A percentile compares a stretch with the other conserved stretches of the same genome.
These are phyloP conservation scores for Exophiala sideris DNA, from an alignment of 2,329 filamentous ascomycete species.

Conservation along the genomic window DNA sequence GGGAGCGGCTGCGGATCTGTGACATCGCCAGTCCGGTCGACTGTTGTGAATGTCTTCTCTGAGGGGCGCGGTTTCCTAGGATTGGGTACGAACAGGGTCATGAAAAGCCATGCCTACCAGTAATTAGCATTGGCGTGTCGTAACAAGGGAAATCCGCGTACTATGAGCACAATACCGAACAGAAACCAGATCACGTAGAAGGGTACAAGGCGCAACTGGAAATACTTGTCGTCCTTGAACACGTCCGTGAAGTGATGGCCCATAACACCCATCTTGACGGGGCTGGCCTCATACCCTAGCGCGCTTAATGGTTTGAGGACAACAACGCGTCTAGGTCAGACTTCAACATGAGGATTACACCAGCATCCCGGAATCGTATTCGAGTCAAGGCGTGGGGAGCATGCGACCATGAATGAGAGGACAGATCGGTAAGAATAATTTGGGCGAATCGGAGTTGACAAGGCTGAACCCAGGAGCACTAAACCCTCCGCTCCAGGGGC, in stretches of 20 bases:
- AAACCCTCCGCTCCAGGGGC: neutral
- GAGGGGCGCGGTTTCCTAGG: conserved; percentile 70
- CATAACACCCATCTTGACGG: conserved; percentile 20
- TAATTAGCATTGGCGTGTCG: conserved; percentile 3
- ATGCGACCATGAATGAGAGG: neutral
- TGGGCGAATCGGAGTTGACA: neutral
- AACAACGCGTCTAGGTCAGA: no score
- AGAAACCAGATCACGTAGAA: conserved; percentile 27
- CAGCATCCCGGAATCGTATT: neutral
- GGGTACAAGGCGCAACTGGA: conserved; percentile 24
- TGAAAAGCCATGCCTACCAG: conserved; percentile 60
- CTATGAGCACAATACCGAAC: conserved; percentile 21
- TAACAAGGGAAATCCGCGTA: conserved; percentile 3
- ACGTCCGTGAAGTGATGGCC: conserved; percentile 22
- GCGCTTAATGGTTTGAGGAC: neutral
- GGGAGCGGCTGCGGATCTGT: conserved; percentile 60
- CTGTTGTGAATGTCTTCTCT: conserved; percentile 82
- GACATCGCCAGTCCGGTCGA: conserved; percentile 60
- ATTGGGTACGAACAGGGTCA: conserved; percentile 74
- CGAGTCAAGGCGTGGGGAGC: neutral
- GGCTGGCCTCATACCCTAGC: conserved; percentile 1
- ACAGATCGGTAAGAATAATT: neutral
- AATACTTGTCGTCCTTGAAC: conserved; percentile 10
- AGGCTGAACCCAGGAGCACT: neutral
- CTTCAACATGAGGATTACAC: neutral